These are phyloP conservation scores for Ophiocordyceps robertsii DNA, from an alignment of 2,329 filamentous ascomycete species.

Conservation along the genomic window DNA sequence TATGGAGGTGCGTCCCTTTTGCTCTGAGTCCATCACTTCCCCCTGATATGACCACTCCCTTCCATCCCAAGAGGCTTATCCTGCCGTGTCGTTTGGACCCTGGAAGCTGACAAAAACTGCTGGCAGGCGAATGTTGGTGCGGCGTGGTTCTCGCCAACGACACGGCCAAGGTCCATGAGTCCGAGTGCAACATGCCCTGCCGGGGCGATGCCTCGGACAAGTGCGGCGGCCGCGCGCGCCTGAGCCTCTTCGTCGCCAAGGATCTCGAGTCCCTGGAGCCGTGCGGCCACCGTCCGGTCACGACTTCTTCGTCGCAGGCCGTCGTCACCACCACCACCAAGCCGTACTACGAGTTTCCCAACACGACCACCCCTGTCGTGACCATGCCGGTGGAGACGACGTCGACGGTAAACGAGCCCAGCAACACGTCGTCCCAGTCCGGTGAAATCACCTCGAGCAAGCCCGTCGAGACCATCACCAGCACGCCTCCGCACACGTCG, in stretches of 20 bases:
- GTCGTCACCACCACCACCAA: not conserved
- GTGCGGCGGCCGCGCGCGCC: slow-evolving; percentile 28
- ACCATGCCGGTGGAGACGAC: too few species aligned
- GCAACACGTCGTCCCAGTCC: too few species aligned
- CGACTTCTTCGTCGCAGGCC: not conserved
- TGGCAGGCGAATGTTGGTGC: slow-evolving; percentile 31
- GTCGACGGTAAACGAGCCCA: too few species aligned
- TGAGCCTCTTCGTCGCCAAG: slow-evolving; percentile 33
- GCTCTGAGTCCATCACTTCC: too few species aligned
- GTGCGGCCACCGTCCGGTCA: slow-evolving; percentile 23
- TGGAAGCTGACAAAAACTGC: not conserved
- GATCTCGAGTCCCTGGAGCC: slow-evolving; percentile 37
- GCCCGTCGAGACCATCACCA: too few species aligned
- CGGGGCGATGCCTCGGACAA: slow-evolving; percentile 27
- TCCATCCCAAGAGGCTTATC: not conserved
- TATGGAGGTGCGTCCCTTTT: slow-evolving; percentile 18
- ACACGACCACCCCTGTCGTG: not conserved
- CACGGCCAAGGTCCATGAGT: slow-evolving; percentile 19
- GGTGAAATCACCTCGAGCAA: too few species aligned
- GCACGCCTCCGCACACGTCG: too few species aligned
- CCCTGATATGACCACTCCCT: too few species aligned
- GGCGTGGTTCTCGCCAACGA: slow-evolving; percentile 38
- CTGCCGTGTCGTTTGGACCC: not conserved
- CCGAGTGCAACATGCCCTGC: slow-evolving; percentile 37
- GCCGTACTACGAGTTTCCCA: not conserved